phyloP scores from a whole-genome alignment of 257 asterid species.

The Fraxinus cuspidata region DNA sequence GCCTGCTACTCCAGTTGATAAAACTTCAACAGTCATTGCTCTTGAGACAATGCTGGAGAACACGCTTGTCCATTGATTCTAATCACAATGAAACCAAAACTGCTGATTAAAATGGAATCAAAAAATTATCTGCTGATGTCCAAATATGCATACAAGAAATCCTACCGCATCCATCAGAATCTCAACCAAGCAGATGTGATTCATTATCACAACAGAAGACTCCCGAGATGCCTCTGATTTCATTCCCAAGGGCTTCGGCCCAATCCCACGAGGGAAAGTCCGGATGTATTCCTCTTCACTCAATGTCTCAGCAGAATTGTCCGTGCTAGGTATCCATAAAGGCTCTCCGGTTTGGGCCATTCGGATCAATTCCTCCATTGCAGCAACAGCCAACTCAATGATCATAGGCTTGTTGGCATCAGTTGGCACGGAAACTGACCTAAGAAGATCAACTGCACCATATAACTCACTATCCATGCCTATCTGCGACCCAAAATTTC shows the following conservation, averaged over 20 bases:
- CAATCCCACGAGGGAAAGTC: constrained; percentile 87
- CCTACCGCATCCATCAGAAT: constrained; percentile 94
- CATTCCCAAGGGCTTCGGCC: constrained; percentile 79
- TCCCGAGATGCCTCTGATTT: constrained; percentile 89
- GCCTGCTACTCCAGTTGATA: constrained; percentile 91
- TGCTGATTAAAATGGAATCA: neutral
- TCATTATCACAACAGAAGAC: constrained; percentile 89
- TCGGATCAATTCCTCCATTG: constrained; percentile 74
- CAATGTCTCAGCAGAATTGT: constrained; percentile 39
- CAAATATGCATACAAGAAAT: neutral
- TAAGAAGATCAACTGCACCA: constrained; percentile 53
- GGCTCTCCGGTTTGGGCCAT: constrained; percentile 72
- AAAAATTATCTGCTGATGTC: no score
- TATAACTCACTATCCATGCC: constrained; percentile 52
- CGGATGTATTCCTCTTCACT: constrained; percentile 73
- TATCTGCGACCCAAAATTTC: constrained; percentile 46
- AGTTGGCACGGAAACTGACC: constrained; percentile 60
- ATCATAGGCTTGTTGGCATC: constrained; percentile 73
- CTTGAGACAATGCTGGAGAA: constrained; percentile 82
- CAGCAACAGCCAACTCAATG: constrained; percentile 75
- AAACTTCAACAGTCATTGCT: constrained; percentile 76
- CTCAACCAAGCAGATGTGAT: constrained; percentile 76
- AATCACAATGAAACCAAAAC: constrained; percentile 2
- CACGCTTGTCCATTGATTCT: constrained; percentile 90
- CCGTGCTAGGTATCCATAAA: constrained; percentile 53